Conservation (phyloP, 163 green algal genomes). For the Coccomyxa subellipsoidea region DNA sequence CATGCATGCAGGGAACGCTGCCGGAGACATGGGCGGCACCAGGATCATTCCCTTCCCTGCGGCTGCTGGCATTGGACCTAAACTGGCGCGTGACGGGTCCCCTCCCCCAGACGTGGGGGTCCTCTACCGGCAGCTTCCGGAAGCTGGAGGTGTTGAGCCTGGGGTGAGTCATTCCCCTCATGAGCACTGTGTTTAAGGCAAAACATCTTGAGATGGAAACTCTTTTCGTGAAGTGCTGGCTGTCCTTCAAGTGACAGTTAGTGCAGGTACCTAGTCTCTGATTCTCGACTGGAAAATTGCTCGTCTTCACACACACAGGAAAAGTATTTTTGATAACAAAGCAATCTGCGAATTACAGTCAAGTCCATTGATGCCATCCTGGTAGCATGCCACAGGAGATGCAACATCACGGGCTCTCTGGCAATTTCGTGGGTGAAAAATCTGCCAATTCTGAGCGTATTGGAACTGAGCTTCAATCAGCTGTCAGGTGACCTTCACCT, state of each 20-base stretch:
- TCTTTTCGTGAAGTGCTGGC: too few relatives aligned
- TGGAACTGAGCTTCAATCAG: not conserved
- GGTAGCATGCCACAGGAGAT: not conserved
- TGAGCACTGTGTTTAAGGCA: not conserved
- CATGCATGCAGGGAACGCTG: not conserved
- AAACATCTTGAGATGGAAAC: too few relatives aligned
- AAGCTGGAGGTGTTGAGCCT: not conserved
- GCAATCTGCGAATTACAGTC: too few relatives aligned
- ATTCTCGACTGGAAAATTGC: too few relatives aligned
- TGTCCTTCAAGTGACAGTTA: too few relatives aligned
- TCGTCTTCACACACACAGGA: too few relatives aligned
- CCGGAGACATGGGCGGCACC: not conserved
- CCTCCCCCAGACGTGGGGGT: not conserved
- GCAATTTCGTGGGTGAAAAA: not conserved
- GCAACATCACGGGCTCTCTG: not conserved
- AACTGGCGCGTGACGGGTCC: not conserved
- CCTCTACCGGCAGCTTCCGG: not conserved
- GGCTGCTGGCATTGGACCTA: not conserved
- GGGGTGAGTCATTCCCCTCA: not conserved
- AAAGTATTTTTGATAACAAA: too few relatives aligned
- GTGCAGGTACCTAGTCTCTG: too few relatives aligned
- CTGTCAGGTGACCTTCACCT: too few relatives aligned
- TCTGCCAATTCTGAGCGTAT: not conserved
- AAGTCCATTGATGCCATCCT: too few relatives aligned
- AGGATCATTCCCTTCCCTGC: not conserved